These are phyloP conservation scores for Aureobasidium sp. DNA, from an alignment of 2,329 filamentous ascomycete species.

Conservation along the genomic window DNA sequence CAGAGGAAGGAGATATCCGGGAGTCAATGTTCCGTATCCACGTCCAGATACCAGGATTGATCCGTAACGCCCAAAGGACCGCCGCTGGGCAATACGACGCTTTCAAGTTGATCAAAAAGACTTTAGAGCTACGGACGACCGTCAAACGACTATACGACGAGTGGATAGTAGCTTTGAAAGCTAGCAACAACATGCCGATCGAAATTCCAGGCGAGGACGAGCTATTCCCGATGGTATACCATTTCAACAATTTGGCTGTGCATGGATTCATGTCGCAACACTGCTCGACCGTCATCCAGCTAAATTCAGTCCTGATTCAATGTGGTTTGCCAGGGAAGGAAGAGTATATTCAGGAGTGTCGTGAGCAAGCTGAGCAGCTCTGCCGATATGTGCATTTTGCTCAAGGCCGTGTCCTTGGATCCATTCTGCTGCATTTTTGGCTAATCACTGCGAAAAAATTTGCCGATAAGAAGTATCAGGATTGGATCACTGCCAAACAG, in stretches of 20 bases:
- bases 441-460: slow-evolving; percentile 3
- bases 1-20: not conserved
- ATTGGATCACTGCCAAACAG: slow-evolving; percentile 1
- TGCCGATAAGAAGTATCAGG: slow-evolving; percentile 2
- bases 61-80: slow-evolving; percentile 2
- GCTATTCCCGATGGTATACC: not conserved
- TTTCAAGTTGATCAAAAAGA: not conserved
- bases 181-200: not conserved
- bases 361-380: not conserved
- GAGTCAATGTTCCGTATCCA: slow-evolving; percentile 8
- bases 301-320: slow-evolving; percentile 7
- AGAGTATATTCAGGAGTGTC: not conserved
- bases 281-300: slow-evolving; percentile 1
- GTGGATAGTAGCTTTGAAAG: slow-evolving; percentile 1
- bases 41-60: slow-evolving; percentile 10
- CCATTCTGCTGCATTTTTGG: slow-evolving; percentile 11
- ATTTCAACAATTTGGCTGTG: slow-evolving; percentile 4
- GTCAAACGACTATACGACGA: slow-evolving; percentile 3
- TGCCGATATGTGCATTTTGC: slow-evolving; percentile 2
- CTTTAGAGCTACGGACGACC: not conserved
- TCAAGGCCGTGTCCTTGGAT: slow-evolving; percentile 1
- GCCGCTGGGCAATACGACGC: not conserved
- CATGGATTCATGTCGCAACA: slow-evolving; percentile 14
- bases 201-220: slow-evolving; percentile 10
- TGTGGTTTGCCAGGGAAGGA: not conserved